Evolutionary conservation across 1,139 yeast genomes (phyloP), one percentile per base, ranked within the genome.

Genomic region (Pichia sp.): DNA sequence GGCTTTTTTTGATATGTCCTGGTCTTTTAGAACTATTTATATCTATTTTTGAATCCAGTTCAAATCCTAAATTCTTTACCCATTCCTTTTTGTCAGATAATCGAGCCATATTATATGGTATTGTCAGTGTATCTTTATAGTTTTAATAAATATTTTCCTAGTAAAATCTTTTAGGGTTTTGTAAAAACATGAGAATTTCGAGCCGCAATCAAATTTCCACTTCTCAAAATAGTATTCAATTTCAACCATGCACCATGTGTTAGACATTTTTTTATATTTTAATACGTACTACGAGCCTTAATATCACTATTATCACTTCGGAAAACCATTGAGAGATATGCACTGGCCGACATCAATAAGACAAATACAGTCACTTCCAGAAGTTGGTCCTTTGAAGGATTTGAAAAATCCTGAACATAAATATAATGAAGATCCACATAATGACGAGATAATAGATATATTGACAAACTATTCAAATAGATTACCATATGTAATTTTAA

Each of bases 401-500:
- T 38, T 52, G 23, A 47, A 42, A 7, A n/a, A n/a, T n/a, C n/a
- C n/a, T n/a, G 40, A 40, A 4, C 47, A 54, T 11, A 41, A 40
- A 2, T 54, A 56, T 44, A 45, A 49, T 9, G 53, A 54, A 1
- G 32, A 45, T 26, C 61, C 65, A 11, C 35, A 32, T 39, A 24
- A 45, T 16, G 66, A 62, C 38, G 47, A 46, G 20, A 51, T 51
- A 12, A 22, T 51, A n/a, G 38, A 46, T 30, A 25, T 46, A 9
- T 26, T 40, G 12, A 30, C 50, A 8, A 41, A 42, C 16, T 40
- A 42, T 30, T 23, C 41, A 3, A 37, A 42, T 20, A 43, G 41
- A 23, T 28, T 55, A 7, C 68, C 69, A 5, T 62, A 60, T 45
- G 53, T 56, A 20, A 50, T 64, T 12, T 48, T 68, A 3, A 67